Evolutionary conservation across 139 green algal species (phyloP).

Genomic region (Picocystis salinarum): DNA sequence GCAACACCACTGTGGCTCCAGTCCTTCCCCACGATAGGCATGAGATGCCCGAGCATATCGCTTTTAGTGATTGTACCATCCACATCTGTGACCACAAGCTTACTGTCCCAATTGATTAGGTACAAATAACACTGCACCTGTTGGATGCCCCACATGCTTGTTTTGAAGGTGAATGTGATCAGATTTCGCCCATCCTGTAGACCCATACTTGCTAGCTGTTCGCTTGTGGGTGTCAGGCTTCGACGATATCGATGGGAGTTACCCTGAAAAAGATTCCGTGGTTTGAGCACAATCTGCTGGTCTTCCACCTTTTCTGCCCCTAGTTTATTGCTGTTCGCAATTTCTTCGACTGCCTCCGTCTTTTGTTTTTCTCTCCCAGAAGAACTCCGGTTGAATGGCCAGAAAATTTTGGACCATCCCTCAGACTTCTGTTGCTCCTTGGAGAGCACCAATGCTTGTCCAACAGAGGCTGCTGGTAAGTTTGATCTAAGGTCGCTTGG

Average conservation of each 20-base stretch:
- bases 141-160: slow-evolving; percentile 7
- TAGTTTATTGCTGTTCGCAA: too few relatives aligned
- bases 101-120: slow-evolving; percentile 43
- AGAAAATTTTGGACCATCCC: too few relatives aligned
- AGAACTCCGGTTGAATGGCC: too few relatives aligned
- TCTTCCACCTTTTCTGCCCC: too few relatives aligned
- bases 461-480: too few relatives aligned
- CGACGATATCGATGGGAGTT: slow-evolving; percentile 1
- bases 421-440: too few relatives aligned
- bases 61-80: slow-evolving; percentile 82
- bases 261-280: too few relatives aligned
- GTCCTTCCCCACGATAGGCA: slow-evolving; percentile 66
- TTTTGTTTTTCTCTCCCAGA: too few relatives aligned
- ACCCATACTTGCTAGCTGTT: slow-evolving; percentile 44
- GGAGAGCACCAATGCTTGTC: too few relatives aligned
- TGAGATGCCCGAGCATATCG: slow-evolving; percentile 75
- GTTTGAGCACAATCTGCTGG: too few relatives aligned
- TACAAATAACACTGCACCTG: slow-evolving; percentile 55
- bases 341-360: too few relatives aligned
- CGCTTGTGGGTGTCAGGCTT: slow-evolving; percentile 16
- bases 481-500: too few relatives aligned
- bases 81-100: slow-evolving; percentile 63
- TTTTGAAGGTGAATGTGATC: slow-evolving; percentile 47
- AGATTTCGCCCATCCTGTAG: slow-evolving; percentile 55
- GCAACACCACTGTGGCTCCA: slow-evolving; percentile 72